Evolutionary conservation across 2,329 filamentous ascomycete genomes (phyloP).

Genomic region (Botryotinia narcissicola): DNA sequence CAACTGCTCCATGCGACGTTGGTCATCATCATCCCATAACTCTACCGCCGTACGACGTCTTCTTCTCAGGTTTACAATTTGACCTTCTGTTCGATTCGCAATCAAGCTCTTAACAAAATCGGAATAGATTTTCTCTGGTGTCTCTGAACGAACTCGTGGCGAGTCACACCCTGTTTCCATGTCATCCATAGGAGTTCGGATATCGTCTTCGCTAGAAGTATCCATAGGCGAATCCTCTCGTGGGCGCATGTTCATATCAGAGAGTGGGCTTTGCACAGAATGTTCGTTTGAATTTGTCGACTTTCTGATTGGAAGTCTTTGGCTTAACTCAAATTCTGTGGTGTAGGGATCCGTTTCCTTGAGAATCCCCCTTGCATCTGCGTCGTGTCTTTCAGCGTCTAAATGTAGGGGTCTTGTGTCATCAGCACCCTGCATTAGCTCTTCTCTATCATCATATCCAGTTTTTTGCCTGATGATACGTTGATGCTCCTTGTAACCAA

Average conservation of each 20-base stretch:
- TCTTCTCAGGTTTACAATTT: conserved; percentile 25
- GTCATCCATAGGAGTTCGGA: conserved; percentile 15
- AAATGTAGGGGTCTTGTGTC: conserved; percentile 3
- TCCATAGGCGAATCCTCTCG: neutral
- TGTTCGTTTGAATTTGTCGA: too few species aligned
- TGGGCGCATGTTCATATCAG: neutral
- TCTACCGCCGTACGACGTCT: conserved; percentile 27
- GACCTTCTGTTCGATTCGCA: conserved; percentile 23
- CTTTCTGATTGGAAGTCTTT: neutral
- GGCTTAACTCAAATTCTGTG: neutral
- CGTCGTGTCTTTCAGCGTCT: neutral
- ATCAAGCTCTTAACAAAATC: conserved; percentile 27
- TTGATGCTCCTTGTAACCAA: neutral
- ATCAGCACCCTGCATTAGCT: neutral
- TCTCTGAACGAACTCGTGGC: conserved; percentile 1
- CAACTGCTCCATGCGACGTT: conserved; percentile 1
- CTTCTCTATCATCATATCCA: neutral
- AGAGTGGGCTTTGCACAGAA: neutral
- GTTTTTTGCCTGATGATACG: neutral
- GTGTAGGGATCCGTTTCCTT: conserved; percentile 15
- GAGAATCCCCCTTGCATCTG: neutral
- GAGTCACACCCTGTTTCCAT: conserved; percentile 6
- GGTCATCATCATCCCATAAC: conserved; percentile 28
- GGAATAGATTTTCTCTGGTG: conserved; percentile 25
- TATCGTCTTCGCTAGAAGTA: conserved; percentile 14